These are phyloP conservation scores for Dimargaris verticillata DNA, from an alignment of 192 early-diverging fungal species.

Conservation along the genomic window DNA sequence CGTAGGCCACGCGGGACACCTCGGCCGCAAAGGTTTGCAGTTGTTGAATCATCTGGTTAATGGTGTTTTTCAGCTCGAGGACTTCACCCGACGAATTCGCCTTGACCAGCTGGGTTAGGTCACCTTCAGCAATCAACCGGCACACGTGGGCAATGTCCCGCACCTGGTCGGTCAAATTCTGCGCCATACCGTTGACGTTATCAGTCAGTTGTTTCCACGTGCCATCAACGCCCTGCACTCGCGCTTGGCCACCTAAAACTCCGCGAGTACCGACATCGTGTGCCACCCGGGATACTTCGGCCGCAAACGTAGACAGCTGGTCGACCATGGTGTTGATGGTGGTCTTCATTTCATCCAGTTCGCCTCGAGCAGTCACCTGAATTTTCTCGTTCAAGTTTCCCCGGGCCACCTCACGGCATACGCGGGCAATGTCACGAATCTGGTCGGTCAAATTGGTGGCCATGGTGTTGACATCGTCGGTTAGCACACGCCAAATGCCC, in stretches of 20 bases:
- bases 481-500: no score
- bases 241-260: slow-evolving; percentile 30
- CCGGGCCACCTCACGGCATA: slow-evolving; percentile 12
- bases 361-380: background rate
- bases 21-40: slow-evolving; percentile 36
- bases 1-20: slow-evolving; percentile 47
- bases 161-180: slow-evolving; percentile 47
- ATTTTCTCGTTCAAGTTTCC: slow-evolving; percentile 13
- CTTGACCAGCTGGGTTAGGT: slow-evolving; percentile 34
- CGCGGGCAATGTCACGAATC: slow-evolving; percentile 14
- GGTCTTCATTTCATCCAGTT: slow-evolving; percentile 14
- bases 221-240: slow-evolving; percentile 30
- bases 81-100: slow-evolving; percentile 46
- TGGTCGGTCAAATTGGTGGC: slow-evolving; percentile 25
- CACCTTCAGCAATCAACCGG: slow-evolving; percentile 41
- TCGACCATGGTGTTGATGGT: slow-evolving; percentile 21
- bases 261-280: slow-evolving; percentile 40
- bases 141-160: slow-evolving; percentile 43
- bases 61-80: slow-evolving; percentile 39
- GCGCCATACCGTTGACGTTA: slow-evolving; percentile 43
- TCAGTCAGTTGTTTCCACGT: slow-evolving; percentile 37
- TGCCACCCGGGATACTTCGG: slow-evolving; percentile 37
- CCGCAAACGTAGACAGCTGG: slow-evolving; percentile 32
- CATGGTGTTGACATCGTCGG: slow-evolving; percentile 21
- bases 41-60: slow-evolving; percentile 47